Percentiles rank a stretch among this genome's conserved stretches.
These are phyloP conservation scores for Tetrapisispora arboricola DNA, from an alignment of 805 yeast genomes.

Conservation along the genomic window DNA sequence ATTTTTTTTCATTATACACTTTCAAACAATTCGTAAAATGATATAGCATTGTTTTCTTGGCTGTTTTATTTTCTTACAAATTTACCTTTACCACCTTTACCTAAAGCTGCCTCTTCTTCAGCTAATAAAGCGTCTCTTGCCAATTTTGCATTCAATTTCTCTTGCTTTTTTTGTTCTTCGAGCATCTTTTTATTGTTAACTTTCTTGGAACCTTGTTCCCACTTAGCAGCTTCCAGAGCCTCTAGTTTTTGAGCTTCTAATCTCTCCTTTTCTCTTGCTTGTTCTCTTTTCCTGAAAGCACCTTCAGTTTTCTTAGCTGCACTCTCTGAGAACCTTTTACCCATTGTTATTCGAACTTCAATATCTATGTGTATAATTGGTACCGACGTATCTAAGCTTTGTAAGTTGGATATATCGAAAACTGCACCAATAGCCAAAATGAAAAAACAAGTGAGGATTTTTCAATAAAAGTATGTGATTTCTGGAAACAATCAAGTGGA, in stretches of 20 bases:
- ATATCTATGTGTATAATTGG: not conserved
- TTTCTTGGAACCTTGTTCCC: constrained; percentile 26
- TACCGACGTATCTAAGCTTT: not conserved
- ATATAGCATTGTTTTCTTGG: too few species aligned
- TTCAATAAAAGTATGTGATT: too few species aligned
- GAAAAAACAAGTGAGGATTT: too few species aligned
- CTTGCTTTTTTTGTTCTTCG: constrained; percentile 27
- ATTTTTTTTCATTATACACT: too few species aligned
- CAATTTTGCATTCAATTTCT: constrained; percentile 21
- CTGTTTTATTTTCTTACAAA: constrained; percentile 3
- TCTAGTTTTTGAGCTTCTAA: constrained; percentile 19
- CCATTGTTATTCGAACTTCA: constrained; percentile 15
- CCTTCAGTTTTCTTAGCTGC: constrained; percentile 30
- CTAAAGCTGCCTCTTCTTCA: constrained; percentile 23
- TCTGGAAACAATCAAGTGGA: too few species aligned
- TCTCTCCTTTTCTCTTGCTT: constrained; percentile 20
- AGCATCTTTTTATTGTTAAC: constrained; percentile 17
- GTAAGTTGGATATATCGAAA: not conserved
- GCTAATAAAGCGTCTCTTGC: constrained; percentile 27
- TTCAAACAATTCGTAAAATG: too few species aligned
- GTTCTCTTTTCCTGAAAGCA: constrained; percentile 26
- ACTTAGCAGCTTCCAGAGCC: constrained; percentile 27
- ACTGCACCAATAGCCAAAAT: too few species aligned
- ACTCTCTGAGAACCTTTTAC: constrained; percentile 29
- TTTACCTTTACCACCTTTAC: constrained; percentile 21